Base-by-base conservation (phyloP, 225 moss, liverwort and hornwort genomes). In the Rhytidiadelphus loreus region DNA sequence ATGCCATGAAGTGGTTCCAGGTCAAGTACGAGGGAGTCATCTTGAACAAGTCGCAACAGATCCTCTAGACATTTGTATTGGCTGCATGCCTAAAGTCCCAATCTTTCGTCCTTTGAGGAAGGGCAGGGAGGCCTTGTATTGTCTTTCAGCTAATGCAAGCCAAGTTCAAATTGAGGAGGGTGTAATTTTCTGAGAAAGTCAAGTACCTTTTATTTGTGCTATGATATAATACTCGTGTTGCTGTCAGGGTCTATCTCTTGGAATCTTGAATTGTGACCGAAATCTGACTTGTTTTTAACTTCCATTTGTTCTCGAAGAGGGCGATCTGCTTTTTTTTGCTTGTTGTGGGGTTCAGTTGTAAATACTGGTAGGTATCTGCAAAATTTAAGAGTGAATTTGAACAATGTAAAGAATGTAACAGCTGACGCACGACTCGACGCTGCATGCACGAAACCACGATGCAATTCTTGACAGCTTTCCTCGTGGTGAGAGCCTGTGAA, bases 1-100 rank as follows among this genome's bases (percentile, higher is more conserved):
- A 90, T 80, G 87, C 90, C 77, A 90, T 90, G 90, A 90, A 90
- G 78, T 90, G 90, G 90, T 90, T 90, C 83, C 90, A 90, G 80
- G 88, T 90, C 33, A 90, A 90, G 80, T 90, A 90, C 70, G 90
- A 90, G 84, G 90, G 90, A 71, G 90, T 90, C 46, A 90, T 90
- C 73, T 46, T 90, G 71, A 90, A 90, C 90, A 90, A 90, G 88
- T 90, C 90, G 63, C 90, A 90, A 41, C 90, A 90, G 75, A 88
- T 88, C 35, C 37, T 69, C 11, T 91, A 78, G 56, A 87, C 5
- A 62, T 73, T 75, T 65, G 57, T 68, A 48, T 64, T 61, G 74
- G 72, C 64, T 85, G 46, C 85, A 71, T 70, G 23, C 41, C 12
- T 39, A 5, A 52, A 65, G 75, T 86, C 74, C 29, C 44, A 43